Conservation (phyloP, 495 filamentous ascomycete genomes). For the Aspergillus nidulans region DNA sequence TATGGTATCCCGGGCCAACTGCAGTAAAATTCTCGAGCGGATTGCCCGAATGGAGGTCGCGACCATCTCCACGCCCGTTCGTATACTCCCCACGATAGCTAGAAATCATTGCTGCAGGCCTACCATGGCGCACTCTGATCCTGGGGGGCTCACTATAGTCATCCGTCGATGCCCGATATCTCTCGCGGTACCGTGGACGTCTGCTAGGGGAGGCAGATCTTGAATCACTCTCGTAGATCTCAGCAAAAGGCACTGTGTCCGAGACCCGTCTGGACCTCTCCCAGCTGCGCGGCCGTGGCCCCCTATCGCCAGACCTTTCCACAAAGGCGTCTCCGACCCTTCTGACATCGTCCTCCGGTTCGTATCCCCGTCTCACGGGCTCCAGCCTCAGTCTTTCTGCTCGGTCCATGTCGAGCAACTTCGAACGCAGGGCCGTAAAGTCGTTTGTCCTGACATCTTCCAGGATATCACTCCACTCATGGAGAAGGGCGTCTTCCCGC, state of each 20-base stretch:
- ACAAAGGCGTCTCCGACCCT: no score
- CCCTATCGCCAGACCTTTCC: no score
- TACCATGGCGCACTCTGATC: background rate
- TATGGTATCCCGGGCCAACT: constrained; percentile 2
- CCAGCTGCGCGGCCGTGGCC: no score
- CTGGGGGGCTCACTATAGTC: background rate
- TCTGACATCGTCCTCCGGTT: background rate
- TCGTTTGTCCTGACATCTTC: background rate
- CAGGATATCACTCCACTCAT: background rate
- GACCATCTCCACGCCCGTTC: background rate
- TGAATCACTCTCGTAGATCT: background rate
- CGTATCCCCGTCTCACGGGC: background rate
- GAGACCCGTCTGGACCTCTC: background rate
- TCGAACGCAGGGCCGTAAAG: background rate
- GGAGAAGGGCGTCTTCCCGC: background rate
- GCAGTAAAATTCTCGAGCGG: background rate
- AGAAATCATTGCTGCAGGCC: background rate
- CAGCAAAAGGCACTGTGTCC: no score
- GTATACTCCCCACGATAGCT: background rate
- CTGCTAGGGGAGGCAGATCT: background rate
- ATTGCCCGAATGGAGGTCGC: background rate
- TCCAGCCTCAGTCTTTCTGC: background rate
- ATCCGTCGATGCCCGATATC: background rate
- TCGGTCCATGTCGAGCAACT: background rate
- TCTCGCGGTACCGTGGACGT: background rate